Evolutionary conservation across 495 filamentous ascomycete genomes (phyloP).

Genomic region (Ramalina peruviana): DNA sequence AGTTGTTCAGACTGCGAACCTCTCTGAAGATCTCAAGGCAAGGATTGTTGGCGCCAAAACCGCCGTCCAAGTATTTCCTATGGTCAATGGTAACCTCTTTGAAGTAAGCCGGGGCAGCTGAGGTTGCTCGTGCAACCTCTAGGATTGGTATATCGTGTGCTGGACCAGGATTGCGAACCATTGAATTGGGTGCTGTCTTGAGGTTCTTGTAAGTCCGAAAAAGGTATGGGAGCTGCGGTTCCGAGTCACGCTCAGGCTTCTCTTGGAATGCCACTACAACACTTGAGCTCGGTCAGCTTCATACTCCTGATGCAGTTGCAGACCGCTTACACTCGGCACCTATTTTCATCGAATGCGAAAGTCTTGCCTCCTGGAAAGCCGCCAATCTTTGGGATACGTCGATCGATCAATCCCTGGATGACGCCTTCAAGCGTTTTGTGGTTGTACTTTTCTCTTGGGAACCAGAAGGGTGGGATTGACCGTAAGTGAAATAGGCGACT

Average conservation of each 20-base stretch:
- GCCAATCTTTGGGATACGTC: conserved; percentile 9
- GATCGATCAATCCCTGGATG: conserved; percentile 9
- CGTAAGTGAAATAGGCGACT: conserved; percentile 12
- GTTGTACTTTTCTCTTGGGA: conserved; percentile 14
- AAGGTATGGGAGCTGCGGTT: too few relatives aligned
- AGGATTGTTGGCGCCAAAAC: conserved; percentile 22
- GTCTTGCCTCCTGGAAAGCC: conserved; percentile 12
- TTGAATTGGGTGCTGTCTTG: neutral
- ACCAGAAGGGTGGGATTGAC: conserved; percentile 6
- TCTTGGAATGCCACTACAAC: conserved; percentile 9
- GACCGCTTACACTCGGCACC: conserved; percentile 24
- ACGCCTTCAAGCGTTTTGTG: conserved; percentile 9
- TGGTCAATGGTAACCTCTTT: conserved; percentile 19
- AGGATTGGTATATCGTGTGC: conserved; percentile 28
- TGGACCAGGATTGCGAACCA: neutral
- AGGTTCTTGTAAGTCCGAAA: conserved; percentile 14
- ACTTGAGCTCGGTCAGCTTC: neutral
- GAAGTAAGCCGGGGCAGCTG: conserved; percentile 39
- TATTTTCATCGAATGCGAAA: conserved; percentile 15
- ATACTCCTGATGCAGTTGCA: neutral
- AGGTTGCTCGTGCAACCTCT: conserved; percentile 38
- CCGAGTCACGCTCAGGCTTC: too few relatives aligned
- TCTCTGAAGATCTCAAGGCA: conserved; percentile 16
- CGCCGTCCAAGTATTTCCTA: conserved; percentile 15
- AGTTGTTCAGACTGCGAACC: conserved; percentile 12